phyloP scores from a whole-genome alignment of 2,329 filamentous ascomycete species.

The Sporothrix schenckii region DNA sequence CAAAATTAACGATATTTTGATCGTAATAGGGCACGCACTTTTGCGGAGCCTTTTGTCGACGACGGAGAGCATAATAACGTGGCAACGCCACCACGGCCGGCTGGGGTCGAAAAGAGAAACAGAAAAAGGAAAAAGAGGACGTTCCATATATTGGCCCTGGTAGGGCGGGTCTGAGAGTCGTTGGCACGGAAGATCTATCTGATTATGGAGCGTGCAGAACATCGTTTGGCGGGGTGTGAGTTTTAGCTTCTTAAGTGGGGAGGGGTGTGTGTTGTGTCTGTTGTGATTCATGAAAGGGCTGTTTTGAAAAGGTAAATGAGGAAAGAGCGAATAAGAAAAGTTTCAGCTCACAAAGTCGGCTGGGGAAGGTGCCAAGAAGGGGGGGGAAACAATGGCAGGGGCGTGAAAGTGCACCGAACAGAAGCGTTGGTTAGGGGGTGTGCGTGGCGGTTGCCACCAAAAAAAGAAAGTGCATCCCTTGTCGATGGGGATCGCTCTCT shows the following conservation, averaged over 20 bases:
- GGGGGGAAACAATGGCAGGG: not conserved
- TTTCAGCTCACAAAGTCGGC: conserved; percentile 25
- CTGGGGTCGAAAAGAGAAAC: conserved; percentile 23
- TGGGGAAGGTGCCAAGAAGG: conserved; percentile 2
- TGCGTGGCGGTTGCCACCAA: conserved; percentile 7
- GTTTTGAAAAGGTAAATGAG: not conserved
- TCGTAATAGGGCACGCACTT: conserved; percentile 13
- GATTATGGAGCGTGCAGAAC: conserved; percentile 24
- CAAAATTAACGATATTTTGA: not conserved
- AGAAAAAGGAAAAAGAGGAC: conserved; percentile 4
- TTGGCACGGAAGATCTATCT: conserved; percentile 28
- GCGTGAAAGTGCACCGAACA: not conserved
- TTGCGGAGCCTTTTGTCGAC: conserved; percentile 16
- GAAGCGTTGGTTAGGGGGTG: not conserved
- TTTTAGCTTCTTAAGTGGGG: conserved; percentile 9
- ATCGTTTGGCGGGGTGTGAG: conserved; percentile 13
- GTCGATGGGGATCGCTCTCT: not conserved
- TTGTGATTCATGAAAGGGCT: not conserved
- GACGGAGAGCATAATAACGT: conserved; percentile 24
- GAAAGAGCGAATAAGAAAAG: conserved; percentile 4
- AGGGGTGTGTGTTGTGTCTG: not conserved
- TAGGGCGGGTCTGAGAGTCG: conserved; percentile 25
- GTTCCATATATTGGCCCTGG: conserved; percentile 21
- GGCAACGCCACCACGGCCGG: conserved; percentile 19
- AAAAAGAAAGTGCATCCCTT: conserved; percentile 27